A percentile compares a stretch with the other conserved stretches of the same genome.
Conservation (phyloP, 148 eudicot genomes). For the Heliosperma pusillum region DNA sequence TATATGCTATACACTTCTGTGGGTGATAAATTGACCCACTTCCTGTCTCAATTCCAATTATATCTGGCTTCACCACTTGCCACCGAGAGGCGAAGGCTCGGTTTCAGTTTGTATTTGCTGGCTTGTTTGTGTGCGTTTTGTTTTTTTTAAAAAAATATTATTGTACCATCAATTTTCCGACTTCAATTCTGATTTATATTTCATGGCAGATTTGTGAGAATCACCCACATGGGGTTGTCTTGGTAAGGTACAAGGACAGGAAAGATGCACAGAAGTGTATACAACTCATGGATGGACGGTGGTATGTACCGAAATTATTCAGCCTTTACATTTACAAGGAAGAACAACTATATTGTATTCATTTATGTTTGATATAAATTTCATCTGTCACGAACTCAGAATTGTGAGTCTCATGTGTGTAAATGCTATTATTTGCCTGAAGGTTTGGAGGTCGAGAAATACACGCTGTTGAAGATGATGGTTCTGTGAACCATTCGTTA, state of each 20-base stretch:
- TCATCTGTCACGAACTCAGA: too few relatives aligned
- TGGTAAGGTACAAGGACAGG: constrained; percentile 83
- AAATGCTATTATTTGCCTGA: background rate
- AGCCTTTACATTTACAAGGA: background rate
- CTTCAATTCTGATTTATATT: background rate
- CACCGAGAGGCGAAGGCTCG: background rate
- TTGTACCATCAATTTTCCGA: background rate
- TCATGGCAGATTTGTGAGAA: constrained; percentile 77
- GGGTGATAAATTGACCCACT: too few relatives aligned
- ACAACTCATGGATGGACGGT: constrained; percentile 86
- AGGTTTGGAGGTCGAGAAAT: constrained; percentile 93
- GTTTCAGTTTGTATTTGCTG: background rate
- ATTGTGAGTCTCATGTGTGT: too few relatives aligned
- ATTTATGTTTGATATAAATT: too few relatives aligned
- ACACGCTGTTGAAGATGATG: constrained; percentile 80
- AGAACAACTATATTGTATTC: too few relatives aligned
- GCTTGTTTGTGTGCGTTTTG: too few relatives aligned
- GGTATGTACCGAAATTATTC: constrained; percentile 44
- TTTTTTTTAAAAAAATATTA: too few relatives aligned
- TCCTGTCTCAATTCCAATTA: too few relatives aligned
- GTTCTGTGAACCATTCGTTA: constrained; percentile 65
- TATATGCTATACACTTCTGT: too few relatives aligned
- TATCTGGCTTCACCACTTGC: background rate
- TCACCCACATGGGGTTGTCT: constrained; percentile 93
- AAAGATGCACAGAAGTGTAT: constrained; percentile 80